Evolutionary conservation across 2,329 filamentous ascomycete species (phyloP).

Genomic region (Xylaria sp.): DNA sequence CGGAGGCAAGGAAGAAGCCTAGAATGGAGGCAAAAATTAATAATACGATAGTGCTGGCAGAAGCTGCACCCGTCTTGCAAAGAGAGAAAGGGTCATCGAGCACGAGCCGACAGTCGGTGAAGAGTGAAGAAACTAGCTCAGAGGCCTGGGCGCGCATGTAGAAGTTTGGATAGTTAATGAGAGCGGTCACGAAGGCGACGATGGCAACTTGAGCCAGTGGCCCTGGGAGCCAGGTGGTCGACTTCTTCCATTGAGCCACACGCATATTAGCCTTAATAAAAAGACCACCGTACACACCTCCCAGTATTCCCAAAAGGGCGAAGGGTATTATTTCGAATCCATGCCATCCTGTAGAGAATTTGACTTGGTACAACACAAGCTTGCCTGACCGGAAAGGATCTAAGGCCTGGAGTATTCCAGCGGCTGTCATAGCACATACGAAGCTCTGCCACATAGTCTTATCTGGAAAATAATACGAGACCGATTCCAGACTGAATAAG

Average conservation of each 20-base stretch:
- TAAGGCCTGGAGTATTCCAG: constrained; percentile 89
- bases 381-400: constrained; percentile 97
- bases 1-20: constrained; percentile 84
- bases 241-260: constrained; percentile 82
- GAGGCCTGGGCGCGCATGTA: constrained; percentile 95
- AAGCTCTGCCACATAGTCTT: constrained; percentile 99
- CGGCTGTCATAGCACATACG: constrained; percentile 98
- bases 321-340: constrained; percentile 94
- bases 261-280: constrained; percentile 96
- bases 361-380: constrained; percentile 94
- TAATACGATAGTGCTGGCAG: constrained; percentile 83
- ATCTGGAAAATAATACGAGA: constrained; percentile 96
- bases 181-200: constrained; percentile 83
- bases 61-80: constrained; percentile 86
- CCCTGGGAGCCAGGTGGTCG: constrained; percentile 70
- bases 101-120: constrained; percentile 86
- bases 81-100: constrained; percentile 89
- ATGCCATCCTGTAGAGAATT: constrained; percentile 91
- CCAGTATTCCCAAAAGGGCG: constrained; percentile 83
- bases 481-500: constrained; percentile 92
- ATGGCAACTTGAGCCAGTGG: constrained; percentile 83
- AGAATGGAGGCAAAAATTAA: constrained; percentile 84
- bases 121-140: constrained; percentile 90
- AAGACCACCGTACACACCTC: constrained; percentile 92
- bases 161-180: constrained; percentile 94